These are phyloP conservation scores for Coniochaeta hoffmannii DNA, from an alignment of 2,329 filamentous ascomycete genomes.

Conservation along the genomic window DNA sequence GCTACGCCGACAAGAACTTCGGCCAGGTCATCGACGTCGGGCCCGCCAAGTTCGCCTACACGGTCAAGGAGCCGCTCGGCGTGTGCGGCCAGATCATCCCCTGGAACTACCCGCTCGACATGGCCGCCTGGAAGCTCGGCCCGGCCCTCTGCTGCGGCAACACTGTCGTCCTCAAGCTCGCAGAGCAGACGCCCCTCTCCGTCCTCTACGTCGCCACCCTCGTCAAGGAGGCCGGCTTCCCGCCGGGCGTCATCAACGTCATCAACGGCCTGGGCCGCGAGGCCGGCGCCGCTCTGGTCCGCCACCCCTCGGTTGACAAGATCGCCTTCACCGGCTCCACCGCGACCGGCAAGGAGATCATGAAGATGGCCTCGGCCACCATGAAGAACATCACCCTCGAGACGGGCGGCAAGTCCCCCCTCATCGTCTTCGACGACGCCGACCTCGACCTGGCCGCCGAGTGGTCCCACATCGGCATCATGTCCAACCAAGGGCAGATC, in stretches of 20 bases:
- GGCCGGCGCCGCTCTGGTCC: slow-evolving; percentile 57
- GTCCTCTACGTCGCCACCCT: slow-evolving; percentile 57
- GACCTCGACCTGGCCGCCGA: slow-evolving; percentile 58
- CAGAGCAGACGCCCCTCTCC: slow-evolving; percentile 57
- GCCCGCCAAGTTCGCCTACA: slow-evolving; percentile 67
- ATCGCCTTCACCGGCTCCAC: slow-evolving; percentile 68
- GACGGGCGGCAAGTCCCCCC: slow-evolving; percentile 55
- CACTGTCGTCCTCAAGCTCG: slow-evolving; percentile 55
- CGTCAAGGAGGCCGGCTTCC: slow-evolving; percentile 67
- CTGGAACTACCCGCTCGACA: slow-evolving; percentile 73
- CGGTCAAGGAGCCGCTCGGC: slow-evolving; percentile 66
- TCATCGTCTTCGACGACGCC: slow-evolving; percentile 55
- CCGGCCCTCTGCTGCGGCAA: slow-evolving; percentile 61
- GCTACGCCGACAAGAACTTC: slow-evolving; percentile 72
- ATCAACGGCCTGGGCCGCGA: slow-evolving; percentile 60
- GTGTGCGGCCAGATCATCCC: slow-evolving; percentile 73
- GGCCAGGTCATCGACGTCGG: slow-evolving; percentile 71
- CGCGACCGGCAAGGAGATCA: slow-evolving; percentile 60
- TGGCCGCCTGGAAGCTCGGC: slow-evolving; percentile 72
- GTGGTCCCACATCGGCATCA: slow-evolving; percentile 34
- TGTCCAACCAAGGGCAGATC: slow-evolving; percentile 54
- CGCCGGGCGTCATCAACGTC: slow-evolving; percentile 67
- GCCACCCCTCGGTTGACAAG: slow-evolving; percentile 59
- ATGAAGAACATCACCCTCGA: slow-evolving; percentile 56
- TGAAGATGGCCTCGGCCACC: slow-evolving; percentile 59